Conservation (phyloP, 352 stramenopile genomes). For the Blastocystis sp. region DNA sequence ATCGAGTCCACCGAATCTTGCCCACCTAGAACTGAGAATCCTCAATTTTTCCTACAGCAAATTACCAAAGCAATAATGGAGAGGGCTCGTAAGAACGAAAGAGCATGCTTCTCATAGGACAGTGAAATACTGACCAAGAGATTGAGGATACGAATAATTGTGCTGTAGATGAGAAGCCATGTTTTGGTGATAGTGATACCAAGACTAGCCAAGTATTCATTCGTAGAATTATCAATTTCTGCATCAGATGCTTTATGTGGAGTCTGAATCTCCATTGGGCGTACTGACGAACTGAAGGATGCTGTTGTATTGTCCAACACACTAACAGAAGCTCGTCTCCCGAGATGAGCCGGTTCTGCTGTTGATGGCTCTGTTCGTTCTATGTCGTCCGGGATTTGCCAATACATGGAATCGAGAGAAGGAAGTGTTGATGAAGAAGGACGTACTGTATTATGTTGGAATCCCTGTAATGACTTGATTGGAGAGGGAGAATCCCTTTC, state of each 20-base stretch:
- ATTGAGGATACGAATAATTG: conserved; percentile 40
- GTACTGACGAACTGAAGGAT: neutral
- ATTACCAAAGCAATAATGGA: conserved; percentile 24
- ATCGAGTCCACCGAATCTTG: conserved; percentile 49
- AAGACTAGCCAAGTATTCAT: conserved; percentile 18
- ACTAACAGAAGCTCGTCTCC: neutral
- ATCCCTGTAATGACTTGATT: too few species aligned
- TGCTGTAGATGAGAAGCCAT: conserved; percentile 47
- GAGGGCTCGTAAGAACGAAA: conserved; percentile 18
- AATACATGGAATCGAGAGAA: too few species aligned
- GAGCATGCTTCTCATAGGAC: conserved; percentile 40
- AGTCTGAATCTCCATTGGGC: too few species aligned
- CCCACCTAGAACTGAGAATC: neutral
- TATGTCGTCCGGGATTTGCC: too few species aligned
- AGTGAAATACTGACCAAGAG: conserved; percentile 29
- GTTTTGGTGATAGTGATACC: conserved; percentile 30
- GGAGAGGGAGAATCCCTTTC: too few species aligned
- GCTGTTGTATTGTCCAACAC: conserved; percentile 20
- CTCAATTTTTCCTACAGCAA: neutral
- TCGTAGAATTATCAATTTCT: neutral
- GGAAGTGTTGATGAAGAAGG: too few species aligned
- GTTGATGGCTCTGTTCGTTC: too few species aligned
- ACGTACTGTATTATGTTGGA: too few species aligned
- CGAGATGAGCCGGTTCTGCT: too few species aligned
- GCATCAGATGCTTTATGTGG: neutral